Evolutionary conservation across 2,329 filamentous ascomycete genomes (phyloP).

Genomic region (Pseudogymnoascus sp.): DNA sequence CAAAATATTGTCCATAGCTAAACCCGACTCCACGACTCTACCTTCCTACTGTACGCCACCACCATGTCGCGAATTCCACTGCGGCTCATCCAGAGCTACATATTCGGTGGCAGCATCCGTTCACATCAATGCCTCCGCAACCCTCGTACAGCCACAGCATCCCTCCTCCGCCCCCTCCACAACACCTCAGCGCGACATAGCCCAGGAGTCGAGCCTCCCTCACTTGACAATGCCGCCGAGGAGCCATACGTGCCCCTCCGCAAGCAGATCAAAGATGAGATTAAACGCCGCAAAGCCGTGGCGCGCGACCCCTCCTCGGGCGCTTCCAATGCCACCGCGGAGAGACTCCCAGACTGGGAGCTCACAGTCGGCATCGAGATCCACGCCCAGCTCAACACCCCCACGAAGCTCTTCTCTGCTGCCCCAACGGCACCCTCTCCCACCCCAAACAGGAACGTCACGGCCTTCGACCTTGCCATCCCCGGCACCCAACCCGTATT

Average conservation of each 20-base stretch:
- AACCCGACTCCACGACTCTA: neutral
- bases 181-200: neutral
- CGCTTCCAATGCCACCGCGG: slow-evolving; percentile 24
- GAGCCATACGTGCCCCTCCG: slow-evolving; percentile 44
- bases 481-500: slow-evolving; percentile 85
- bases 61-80: slow-evolving; percentile 23
- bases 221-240: slow-evolving; percentile 9
- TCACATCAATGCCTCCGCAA: slow-evolving; percentile 21
- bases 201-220: neutral
- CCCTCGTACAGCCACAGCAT: slow-evolving; percentile 13
- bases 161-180: slow-evolving; percentile 15
- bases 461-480: slow-evolving; percentile 79
- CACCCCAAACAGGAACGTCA: slow-evolving; percentile 75
- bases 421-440: slow-evolving; percentile 58
- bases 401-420: slow-evolving; percentile 79
- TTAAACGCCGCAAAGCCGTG: slow-evolving; percentile 39
- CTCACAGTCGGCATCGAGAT: slow-evolving; percentile 95
- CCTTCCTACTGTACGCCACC: neutral
- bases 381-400: slow-evolving; percentile 88
- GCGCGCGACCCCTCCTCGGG: slow-evolving; percentile 25
- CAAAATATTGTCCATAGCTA: neutral
- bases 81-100: slow-evolving; percentile 23
- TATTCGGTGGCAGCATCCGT: slow-evolving; percentile 23
- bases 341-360: slow-evolving; percentile 55
- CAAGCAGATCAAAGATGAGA: slow-evolving; percentile 65